A percentile compares a stretch with the other conserved stretches of the same genome.
Evolutionary conservation across 1,284 basidiomycete species (phyloP).

Genomic region (Ustilago trichophora): DNA sequence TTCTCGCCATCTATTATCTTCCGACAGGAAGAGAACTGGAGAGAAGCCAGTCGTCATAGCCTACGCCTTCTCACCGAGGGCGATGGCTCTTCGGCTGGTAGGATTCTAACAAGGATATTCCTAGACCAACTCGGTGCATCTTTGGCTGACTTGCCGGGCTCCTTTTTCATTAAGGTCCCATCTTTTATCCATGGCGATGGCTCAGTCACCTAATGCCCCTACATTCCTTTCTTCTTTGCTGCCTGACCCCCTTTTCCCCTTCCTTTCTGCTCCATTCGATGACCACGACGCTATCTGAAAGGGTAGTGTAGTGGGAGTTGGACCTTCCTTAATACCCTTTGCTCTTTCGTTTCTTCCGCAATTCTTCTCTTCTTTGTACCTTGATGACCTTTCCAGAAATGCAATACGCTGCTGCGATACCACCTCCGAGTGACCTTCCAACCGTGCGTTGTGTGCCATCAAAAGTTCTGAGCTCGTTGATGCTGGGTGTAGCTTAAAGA

Average conservation of each 20-base stretch:
- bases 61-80: slow-evolving; percentile 32
- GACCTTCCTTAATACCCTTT: too few species aligned
- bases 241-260: neutral
- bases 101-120: slow-evolving; percentile 50
- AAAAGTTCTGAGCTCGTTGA: too few species aligned
- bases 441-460: too few species aligned
- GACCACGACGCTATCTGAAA: too few species aligned
- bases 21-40: slow-evolving; percentile 49
- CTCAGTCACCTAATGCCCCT: slow-evolving; percentile 53
- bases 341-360: too few species aligned
- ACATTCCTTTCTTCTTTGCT: slow-evolving; percentile 13
- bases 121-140: slow-evolving; percentile 50
- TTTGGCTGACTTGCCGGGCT: slow-evolving; percentile 52
- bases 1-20: slow-evolving; percentile 49
- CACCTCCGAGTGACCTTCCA: too few species aligned
- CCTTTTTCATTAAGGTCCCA: slow-evolving; percentile 3
- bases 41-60: slow-evolving; percentile 25
- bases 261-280: too few species aligned
- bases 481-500: too few species aligned
- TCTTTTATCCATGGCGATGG: slow-evolving; percentile 40
- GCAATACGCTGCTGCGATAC: too few species aligned
- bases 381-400: too few species aligned
- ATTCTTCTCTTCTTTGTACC: too few species aligned
- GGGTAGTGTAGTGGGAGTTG: too few species aligned
- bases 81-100: slow-evolving; percentile 30